Base-by-base conservation (phyloP, 2,329 filamentous ascomycete genomes). In the Stylonectria norvegica region DNA sequence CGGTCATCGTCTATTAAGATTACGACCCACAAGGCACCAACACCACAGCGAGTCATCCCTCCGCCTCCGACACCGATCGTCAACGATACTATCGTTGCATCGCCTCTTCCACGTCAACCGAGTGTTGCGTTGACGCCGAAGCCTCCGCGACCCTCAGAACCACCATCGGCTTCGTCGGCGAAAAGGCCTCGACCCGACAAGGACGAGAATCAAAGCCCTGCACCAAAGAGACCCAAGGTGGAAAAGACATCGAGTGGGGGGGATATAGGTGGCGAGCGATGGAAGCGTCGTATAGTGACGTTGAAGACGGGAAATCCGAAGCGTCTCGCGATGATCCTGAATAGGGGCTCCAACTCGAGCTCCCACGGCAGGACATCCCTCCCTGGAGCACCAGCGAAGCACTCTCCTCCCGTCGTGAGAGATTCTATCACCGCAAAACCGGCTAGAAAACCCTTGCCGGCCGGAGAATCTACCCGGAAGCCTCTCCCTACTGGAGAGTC, bases 1-100 rank as follows among this genome's bases (percentile, higher is more conserved):
- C 62, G 60, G 46, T 54, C 58, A n/a, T 56, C 61, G 5, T 68
- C 65, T 0, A 68, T 67, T 42, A 70, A 70, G 49, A 61, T 66
- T 48, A 64, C 55, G 28, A 68, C 62, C 18, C 44, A 58, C 20
- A 66, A 64, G 46, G 32, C 49, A 3, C 52, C 52, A 6, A 32
- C 15, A 11, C 52, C 56, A 15, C 49, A 54, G 3, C 43, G 52
- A 4, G 33, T 22, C 11, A 32, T 18, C 3, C 33, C 22, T 16
- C 30, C 48, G 6, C 23, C 38, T 9, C 25, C 38, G 22, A 45
- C 46, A 31, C 43, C 34, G 9, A 37, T 48, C 22, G 41, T 34
- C 22, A 44, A 37, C 28, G 58, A 61, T 25, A 59, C 56, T 1
- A 63, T 60, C 19, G 49, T 59, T 16, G 58, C 56, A 15, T 55